phyloP scores from a whole-genome alignment of 2,329 filamentous ascomycete species.

The Nemania sp. region DNA sequence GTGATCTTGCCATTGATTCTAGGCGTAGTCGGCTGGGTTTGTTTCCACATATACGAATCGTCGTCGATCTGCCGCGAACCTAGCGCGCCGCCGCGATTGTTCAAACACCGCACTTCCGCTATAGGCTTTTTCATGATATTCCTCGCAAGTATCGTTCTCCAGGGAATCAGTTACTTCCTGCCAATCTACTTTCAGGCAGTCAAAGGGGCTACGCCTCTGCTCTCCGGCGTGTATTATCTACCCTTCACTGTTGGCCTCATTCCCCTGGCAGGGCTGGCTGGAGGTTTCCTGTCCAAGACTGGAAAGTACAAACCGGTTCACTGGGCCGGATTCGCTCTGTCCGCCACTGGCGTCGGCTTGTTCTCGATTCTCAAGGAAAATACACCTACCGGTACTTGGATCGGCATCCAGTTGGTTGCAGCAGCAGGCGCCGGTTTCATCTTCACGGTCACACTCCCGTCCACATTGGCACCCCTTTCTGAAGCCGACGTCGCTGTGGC shows the following conservation, averaged over 20 bases:
- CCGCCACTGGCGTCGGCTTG: slow-evolving; percentile 44
- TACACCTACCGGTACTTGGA: slow-evolving; percentile 42
- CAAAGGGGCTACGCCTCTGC: not conserved
- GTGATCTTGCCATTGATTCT: not conserved
- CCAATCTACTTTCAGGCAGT: slow-evolving; percentile 5
- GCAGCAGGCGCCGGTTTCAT: slow-evolving; percentile 46
- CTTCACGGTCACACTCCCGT: slow-evolving; percentile 44
- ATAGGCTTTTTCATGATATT: not conserved
- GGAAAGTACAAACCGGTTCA: slow-evolving; percentile 34
- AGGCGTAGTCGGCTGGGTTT: not conserved
- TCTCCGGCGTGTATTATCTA: not conserved
- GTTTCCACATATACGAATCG: not conserved
- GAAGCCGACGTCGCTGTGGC: slow-evolving; percentile 40
- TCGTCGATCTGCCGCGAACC: not conserved
- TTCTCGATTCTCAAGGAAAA: slow-evolving; percentile 41
- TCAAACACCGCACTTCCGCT: not conserved
- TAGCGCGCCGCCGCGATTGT: not conserved
- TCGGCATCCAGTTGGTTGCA: slow-evolving; percentile 43
- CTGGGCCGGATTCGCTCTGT: slow-evolving; percentile 35
- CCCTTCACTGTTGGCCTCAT: slow-evolving; percentile 2
- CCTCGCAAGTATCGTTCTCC: not conserved
- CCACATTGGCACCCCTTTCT: slow-evolving; percentile 42
- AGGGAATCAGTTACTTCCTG: not conserved
- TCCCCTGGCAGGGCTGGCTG: slow-evolving; percentile 25
- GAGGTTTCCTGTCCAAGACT: slow-evolving; percentile 21